Conservation (phyloP, 176 grass and related monocot genomes). For the Tuctoria greenei region DNA sequence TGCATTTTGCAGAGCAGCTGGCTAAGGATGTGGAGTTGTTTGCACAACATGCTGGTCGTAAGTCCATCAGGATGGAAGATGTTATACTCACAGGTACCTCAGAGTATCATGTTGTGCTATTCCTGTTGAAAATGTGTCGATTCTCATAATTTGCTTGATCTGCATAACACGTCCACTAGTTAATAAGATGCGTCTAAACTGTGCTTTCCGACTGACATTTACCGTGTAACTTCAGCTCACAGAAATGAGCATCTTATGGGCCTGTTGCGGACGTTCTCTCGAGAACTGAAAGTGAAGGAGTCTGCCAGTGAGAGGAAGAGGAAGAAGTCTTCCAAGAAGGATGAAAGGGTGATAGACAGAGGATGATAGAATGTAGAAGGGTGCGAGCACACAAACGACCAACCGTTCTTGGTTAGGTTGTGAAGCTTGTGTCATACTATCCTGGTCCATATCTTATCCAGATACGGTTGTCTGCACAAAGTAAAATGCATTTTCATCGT, state of each 20-base stretch:
- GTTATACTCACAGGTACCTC: slow-evolving; percentile 73
- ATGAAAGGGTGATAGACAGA: slow-evolving; percentile 30
- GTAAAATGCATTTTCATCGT: neutral
- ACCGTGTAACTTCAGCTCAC: slow-evolving; percentile 52
- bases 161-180: neutral
- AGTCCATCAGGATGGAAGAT: slow-evolving; percentile 86
- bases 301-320: slow-evolving; percentile 66
- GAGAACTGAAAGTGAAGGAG: slow-evolving; percentile 72
- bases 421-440: neutral
- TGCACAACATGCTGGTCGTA: slow-evolving; percentile 80
- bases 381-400: neutral
- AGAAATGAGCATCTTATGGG: slow-evolving; percentile 78
- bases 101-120: slow-evolving; percentile 8
- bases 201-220: neutral
- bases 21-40: slow-evolving; percentile 86
- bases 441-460: neutral
- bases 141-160: neutral
- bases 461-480: neutral
- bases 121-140: neutral
- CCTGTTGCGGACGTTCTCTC: slow-evolving; percentile 60
- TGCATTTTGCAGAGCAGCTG: slow-evolving; percentile 64
- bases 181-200: neutral
- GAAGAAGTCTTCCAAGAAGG: slow-evolving; percentile 63
- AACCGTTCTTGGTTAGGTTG: neutral
- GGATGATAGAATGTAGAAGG: neutral